Conservation (phyloP, 345 rosid species). For the Corymbia maculata region DNA sequence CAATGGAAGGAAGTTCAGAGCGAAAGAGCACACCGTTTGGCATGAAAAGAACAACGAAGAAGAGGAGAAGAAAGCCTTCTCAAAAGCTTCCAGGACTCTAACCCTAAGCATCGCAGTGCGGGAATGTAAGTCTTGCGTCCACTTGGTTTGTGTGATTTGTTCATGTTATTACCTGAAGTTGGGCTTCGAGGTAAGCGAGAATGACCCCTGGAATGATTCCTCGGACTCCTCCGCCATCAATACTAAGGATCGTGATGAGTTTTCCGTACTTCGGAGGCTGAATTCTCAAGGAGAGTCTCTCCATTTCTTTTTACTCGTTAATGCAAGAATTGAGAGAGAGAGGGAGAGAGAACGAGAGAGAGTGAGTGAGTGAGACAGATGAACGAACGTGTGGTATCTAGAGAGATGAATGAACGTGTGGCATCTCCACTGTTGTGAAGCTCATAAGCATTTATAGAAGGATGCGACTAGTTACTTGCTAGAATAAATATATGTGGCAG, state of each 20-base stretch:
- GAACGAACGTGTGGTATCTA: neutral
- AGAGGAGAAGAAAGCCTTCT: neutral
- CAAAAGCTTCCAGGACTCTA: neutral
- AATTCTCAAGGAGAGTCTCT: neutral
- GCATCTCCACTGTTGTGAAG: neutral
- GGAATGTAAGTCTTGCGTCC: neutral
- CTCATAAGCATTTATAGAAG: neutral
- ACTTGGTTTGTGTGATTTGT: neutral
- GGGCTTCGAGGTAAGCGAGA: slow-evolving; percentile 55
- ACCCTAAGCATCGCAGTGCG: neutral
- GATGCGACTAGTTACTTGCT: neutral
- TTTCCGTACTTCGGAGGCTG: slow-evolving; percentile 40
- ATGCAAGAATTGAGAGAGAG: neutral
- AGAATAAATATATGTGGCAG: neutral
- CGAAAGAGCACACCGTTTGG: neutral
- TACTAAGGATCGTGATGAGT: slow-evolving; percentile 52
- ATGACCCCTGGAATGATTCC: slow-evolving; percentile 63
- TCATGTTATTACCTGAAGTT: slow-evolving; percentile 51
- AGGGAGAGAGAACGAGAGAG: neutral
- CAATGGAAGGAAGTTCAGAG: neutral
- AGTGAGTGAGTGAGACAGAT: neutral
- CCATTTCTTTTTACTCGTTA: neutral
- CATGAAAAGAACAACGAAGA: neutral
- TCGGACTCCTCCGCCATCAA: slow-evolving; percentile 77
- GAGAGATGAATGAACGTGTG: neutral